phyloP scores from a whole-genome alignment of 495 filamentous ascomycete genomes.

The Neurospora sp. region DNA sequence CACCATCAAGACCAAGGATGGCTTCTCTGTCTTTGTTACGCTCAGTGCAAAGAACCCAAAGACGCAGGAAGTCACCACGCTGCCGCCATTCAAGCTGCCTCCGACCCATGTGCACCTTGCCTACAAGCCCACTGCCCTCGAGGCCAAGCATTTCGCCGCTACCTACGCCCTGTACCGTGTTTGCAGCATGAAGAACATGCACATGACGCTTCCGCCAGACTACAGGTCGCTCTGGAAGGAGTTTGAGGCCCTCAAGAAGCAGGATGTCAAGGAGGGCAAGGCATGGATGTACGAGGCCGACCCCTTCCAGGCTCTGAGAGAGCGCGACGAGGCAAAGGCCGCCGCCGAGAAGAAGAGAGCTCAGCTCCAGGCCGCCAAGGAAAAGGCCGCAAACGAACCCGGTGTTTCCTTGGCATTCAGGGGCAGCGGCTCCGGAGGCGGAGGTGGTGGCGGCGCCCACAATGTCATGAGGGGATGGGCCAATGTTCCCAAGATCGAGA shows the following conservation, averaged over 20 bases:
- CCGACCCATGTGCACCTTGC: conserved; percentile 58
- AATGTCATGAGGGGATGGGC: conserved; percentile 65
- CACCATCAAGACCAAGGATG: conserved; percentile 44
- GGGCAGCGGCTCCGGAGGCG: conserved; percentile 19
- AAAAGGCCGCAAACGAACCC: conserved; percentile 50
- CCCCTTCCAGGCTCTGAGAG: conserved; percentile 70
- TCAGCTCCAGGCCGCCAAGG: conserved; percentile 49
- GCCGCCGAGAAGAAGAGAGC: conserved; percentile 61
- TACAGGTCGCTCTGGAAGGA: conserved; percentile 84
- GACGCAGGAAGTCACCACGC: conserved; percentile 59
- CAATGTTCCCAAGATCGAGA: conserved; percentile 78
- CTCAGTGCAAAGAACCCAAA: conserved; percentile 72
- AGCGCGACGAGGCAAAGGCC: conserved; percentile 65
- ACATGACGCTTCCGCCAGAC: conserved; percentile 86
- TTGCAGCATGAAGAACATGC: conserved; percentile 85
- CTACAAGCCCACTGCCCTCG: conserved; percentile 61
- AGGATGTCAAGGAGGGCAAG: conserved; percentile 63
- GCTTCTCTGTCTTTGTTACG: conserved; percentile 68
- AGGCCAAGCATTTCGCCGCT: conserved; percentile 87
- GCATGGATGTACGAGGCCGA: conserved; percentile 95
- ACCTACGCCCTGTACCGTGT: conserved; percentile 85
- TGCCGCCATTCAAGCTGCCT: conserved; percentile 78
- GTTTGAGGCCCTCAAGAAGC: conserved; percentile 67
- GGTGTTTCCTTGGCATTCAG: conserved; percentile 30
- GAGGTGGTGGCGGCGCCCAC: conserved; percentile 8